These are phyloP conservation scores for Phanerochaete sordida DNA, from an alignment of 768 basidiomycete genomes.

Conservation along the genomic window DNA sequence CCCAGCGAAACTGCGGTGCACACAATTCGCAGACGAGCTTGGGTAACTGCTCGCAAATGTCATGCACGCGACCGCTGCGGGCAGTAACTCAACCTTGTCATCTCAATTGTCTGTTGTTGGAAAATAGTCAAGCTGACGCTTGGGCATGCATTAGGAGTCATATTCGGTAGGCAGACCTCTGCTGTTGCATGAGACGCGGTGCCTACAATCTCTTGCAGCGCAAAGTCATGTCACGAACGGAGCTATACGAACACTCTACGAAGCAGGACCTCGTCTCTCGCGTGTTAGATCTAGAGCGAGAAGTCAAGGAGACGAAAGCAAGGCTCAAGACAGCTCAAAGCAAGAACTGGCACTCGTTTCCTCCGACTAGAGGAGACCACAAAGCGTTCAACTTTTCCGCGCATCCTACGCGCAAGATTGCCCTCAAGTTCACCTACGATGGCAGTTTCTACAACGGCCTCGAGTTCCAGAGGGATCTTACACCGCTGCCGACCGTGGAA, in stretches of 20 bases:
- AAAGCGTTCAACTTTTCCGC: slow-evolving; percentile 61
- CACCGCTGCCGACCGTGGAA: slow-evolving; percentile 88
- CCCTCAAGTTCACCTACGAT: slow-evolving; percentile 88
- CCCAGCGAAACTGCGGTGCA: not conserved
- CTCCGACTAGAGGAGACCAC: slow-evolving; percentile 12
- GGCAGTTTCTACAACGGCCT: slow-evolving; percentile 93
- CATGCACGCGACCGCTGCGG: not conserved
- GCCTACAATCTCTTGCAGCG: not conserved
- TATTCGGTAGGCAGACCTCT: not conserved
- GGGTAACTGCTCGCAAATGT: not conserved
- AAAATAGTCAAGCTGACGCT: not conserved
- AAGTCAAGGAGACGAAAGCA: not conserved
- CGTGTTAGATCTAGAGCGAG: slow-evolving; percentile 1
- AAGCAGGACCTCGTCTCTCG: slow-evolving; percentile 4
- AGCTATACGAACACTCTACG: not conserved
- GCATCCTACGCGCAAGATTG: slow-evolving; percentile 84
- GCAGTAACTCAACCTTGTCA: not conserved
- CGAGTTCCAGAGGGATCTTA: slow-evolving; percentile 69
- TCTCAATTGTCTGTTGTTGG: not conserved
- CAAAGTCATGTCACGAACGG: not conserved
- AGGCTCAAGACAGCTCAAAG: not conserved
- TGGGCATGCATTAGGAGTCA: not conserved
- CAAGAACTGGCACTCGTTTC: not conserved
- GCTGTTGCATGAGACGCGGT: not conserved
- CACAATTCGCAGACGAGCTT: not conserved